phyloP scores from a whole-genome alignment of 2,329 filamentous ascomycete species.

The Chaetomiaceae sp. region DNA sequence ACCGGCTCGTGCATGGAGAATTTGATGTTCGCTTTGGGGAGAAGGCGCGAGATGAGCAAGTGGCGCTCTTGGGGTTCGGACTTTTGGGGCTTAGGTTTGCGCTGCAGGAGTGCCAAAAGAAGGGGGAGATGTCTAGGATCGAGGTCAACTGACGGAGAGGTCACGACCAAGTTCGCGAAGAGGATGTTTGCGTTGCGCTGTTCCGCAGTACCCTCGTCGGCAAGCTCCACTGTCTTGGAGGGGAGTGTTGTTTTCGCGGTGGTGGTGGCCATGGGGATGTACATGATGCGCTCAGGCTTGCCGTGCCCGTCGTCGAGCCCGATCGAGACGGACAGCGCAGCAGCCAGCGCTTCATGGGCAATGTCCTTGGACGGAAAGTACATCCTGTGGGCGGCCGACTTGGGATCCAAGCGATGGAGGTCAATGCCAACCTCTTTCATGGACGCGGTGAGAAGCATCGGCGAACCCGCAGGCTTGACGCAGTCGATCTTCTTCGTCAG shows the following conservation, averaged over 20 bases:
- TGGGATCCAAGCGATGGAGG: conserved; percentile 82
- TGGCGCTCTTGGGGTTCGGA: conserved; percentile 46
- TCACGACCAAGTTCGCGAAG: conserved; percentile 93
- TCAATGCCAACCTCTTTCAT: conserved; percentile 97
- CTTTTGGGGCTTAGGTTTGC: conserved; percentile 39
- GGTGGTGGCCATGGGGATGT: conserved; percentile 95
- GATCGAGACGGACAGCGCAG: conserved; percentile 85
- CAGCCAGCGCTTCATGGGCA: conserved; percentile 88
- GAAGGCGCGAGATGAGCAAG: conserved; percentile 75
- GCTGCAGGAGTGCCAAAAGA: conserved; percentile 67
- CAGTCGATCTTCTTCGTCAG: conserved; percentile 73
- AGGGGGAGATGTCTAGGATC: conserved; percentile 88
- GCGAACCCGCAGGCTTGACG: conserved; percentile 59
- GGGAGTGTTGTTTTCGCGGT: conserved; percentile 90
- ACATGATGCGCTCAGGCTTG: conserved; percentile 78
- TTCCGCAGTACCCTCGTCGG: conserved; percentile 62
- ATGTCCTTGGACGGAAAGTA: conserved; percentile 92
- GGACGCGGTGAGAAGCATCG: conserved; percentile 76
- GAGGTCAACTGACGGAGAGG: conserved; percentile 88
- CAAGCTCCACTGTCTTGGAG: conserved; percentile 83
- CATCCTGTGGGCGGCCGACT: conserved; percentile 94
- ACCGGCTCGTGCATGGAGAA: conserved; percentile 96
- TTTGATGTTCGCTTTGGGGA: conserved; percentile 92
- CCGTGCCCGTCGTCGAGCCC: conserved; percentile 86
- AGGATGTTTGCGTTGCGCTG: conserved; percentile 94